Conservation (phyloP, 2,329 filamentous ascomycete species). For the Stylonectria norvegica region DNA sequence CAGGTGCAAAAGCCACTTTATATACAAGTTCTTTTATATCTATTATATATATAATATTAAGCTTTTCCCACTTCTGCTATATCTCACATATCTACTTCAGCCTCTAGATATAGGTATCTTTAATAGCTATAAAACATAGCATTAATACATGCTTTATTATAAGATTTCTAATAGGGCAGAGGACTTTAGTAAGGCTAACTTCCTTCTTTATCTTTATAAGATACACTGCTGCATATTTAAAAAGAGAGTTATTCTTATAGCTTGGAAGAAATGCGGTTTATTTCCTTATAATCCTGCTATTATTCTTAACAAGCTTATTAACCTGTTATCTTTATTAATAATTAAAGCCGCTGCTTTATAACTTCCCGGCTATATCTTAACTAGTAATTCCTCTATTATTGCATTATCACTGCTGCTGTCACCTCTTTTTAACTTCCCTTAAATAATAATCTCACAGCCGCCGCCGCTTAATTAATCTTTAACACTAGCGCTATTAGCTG, state of each 20-base stretch:
- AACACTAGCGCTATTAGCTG: too few relatives aligned
- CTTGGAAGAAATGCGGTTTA: not conserved
- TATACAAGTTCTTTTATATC: not conserved
- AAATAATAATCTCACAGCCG: too few relatives aligned
- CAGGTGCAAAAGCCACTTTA: slow-evolving; percentile 1
- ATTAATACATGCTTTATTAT: slow-evolving; percentile 5
- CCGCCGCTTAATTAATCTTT: too few relatives aligned
- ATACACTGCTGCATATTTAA: slow-evolving; percentile 2
- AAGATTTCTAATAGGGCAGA: slow-evolving; percentile 2
- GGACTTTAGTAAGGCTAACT: slow-evolving; percentile 4
- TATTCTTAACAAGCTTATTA: not conserved
- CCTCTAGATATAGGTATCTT: slow-evolving; percentile 3
- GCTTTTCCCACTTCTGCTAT: slow-evolving; percentile 2
- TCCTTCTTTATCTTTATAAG: slow-evolving; percentile 1
- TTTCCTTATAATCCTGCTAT: not conserved
- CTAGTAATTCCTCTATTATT: too few relatives aligned
- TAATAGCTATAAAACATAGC: slow-evolving; percentile 2
- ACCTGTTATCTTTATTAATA: not conserved
- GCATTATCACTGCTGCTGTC: too few relatives aligned
- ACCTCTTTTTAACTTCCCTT: too few relatives aligned
- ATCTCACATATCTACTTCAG: slow-evolving; percentile 4
- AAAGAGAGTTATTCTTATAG: not conserved
- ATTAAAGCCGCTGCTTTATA: not conserved
- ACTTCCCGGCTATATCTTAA: too few relatives aligned
- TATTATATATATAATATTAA: slow-evolving; percentile 3